Conservation (phyloP, 805 yeast species). For the Candida ulmi region DNA sequence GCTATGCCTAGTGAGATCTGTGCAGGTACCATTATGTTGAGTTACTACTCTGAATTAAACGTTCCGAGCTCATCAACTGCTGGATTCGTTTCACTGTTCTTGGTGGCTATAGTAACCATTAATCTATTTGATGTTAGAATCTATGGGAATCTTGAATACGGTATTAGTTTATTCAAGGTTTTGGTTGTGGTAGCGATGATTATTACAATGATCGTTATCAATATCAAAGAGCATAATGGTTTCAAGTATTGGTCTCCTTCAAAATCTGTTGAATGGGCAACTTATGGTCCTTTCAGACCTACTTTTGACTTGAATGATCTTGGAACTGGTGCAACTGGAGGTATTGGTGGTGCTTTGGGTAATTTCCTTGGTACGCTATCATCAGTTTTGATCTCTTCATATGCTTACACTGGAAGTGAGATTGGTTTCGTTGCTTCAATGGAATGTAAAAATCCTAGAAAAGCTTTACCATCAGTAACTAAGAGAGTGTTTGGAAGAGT, state of each 20-base stretch:
- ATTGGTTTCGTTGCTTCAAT: slow-evolving; percentile 80
- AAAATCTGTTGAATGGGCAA: slow-evolving; percentile 40
- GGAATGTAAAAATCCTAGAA: slow-evolving; percentile 78
- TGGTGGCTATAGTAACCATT: slow-evolving; percentile 38
- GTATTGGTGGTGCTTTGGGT: slow-evolving; percentile 59
- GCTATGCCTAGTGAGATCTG: slow-evolving; percentile 78
- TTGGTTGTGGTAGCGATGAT: slow-evolving; percentile 47
- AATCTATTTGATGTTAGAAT: slow-evolving; percentile 66
- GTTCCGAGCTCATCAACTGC: slow-evolving; percentile 46
- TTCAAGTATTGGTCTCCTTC: slow-evolving; percentile 62
- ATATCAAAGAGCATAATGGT: slow-evolving; percentile 48
- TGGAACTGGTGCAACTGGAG: slow-evolving; percentile 47
- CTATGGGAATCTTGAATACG: slow-evolving; percentile 71
- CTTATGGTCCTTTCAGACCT: slow-evolving; percentile 72
- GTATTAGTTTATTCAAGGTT: slow-evolving; percentile 54
- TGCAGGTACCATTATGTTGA: slow-evolving; percentile 71
- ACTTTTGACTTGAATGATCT: slow-evolving; percentile 59
- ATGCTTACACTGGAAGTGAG: slow-evolving; percentile 79
- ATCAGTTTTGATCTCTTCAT: slow-evolving; percentile 60
- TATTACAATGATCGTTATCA: slow-evolving; percentile 58
- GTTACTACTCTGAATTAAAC: slow-evolving; percentile 55
- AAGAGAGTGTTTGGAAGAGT: slow-evolving; percentile 70
- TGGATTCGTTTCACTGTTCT: slow-evolving; percentile 61
- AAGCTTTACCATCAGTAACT: slow-evolving; percentile 72
- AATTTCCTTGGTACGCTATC: slow-evolving; percentile 54